Conservation (phyloP, 257 asterid genomes). For the Ehretia macrophylla region DNA sequence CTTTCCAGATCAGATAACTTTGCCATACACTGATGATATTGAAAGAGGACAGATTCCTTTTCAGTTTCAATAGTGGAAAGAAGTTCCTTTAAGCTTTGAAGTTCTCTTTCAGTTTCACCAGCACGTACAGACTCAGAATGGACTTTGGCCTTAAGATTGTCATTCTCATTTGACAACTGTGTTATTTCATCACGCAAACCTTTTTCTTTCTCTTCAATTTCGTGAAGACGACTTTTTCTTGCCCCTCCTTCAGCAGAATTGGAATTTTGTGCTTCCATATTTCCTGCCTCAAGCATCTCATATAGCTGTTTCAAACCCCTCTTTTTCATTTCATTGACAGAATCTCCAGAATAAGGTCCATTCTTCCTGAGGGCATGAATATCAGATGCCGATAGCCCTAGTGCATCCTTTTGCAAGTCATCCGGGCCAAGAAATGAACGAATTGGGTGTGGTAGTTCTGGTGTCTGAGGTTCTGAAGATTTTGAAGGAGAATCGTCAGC, state of each 20-base stretch:
- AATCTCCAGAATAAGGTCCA: slow-evolving; percentile 23
- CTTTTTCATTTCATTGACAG: slow-evolving; percentile 23
- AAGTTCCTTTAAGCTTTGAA: slow-evolving; percentile 46
- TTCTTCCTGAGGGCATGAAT: slow-evolving; percentile 10
- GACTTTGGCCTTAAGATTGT: slow-evolving; percentile 48
- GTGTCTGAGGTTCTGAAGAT: slow-evolving; percentile 40
- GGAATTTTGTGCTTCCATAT: slow-evolving; percentile 13
- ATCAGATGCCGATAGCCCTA: slow-evolving; percentile 18
- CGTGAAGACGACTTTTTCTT: slow-evolving; percentile 12
- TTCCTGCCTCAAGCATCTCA: slow-evolving; percentile 47
- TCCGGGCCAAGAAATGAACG: slow-evolving; percentile 37
- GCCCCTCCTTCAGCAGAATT: slow-evolving; percentile 23
- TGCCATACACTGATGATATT: slow-evolving; percentile 61
- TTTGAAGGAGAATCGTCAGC: slow-evolving; percentile 57
- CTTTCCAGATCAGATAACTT: slow-evolving; percentile 51
- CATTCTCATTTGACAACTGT: slow-evolving; percentile 35
- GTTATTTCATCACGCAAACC: slow-evolving; percentile 26
- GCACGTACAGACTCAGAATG: slow-evolving; percentile 50
- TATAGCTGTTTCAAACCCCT: slow-evolving; percentile 53
- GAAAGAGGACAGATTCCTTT: slow-evolving; percentile 50
- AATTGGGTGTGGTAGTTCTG: slow-evolving; percentile 32
- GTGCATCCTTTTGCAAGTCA: slow-evolving; percentile 21
- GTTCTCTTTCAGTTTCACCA: slow-evolving; percentile 58
- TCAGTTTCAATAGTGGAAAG: slow-evolving; percentile 55
- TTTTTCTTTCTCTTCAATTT: slow-evolving; percentile 24